Conservation (phyloP, 2,329 filamentous ascomycete species). For the Tolypocladium sp. region DNA sequence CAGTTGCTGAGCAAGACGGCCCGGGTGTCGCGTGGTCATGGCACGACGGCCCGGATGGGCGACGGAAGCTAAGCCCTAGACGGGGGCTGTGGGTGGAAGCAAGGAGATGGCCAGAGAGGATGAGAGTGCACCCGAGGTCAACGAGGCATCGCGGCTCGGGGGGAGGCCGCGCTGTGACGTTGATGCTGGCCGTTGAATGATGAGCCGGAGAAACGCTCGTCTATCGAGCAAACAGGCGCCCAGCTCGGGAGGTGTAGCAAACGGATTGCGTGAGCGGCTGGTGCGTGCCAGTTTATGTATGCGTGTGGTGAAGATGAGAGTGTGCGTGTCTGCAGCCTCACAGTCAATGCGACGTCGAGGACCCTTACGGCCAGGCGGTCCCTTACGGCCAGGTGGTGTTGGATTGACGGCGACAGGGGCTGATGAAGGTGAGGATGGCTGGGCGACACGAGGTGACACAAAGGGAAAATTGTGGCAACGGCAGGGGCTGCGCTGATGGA, state of each 20-base stretch:
- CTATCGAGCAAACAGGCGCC: background rate
- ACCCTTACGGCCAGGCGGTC: background rate
- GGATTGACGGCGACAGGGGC: no score
- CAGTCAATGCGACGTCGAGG: background rate
- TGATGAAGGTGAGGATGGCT: background rate
- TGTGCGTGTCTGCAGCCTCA: background rate
- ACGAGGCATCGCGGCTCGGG: background rate
- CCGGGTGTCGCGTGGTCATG: slow-evolving; percentile 7
- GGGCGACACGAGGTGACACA: background rate
- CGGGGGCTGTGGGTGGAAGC: background rate
- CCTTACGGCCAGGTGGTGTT: no score
- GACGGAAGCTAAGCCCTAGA: background rate
- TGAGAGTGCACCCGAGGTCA: background rate
- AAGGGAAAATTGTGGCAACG: background rate
- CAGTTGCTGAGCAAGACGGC: slow-evolving; percentile 6
- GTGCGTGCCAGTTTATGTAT: background rate
- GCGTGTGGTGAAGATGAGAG: background rate
- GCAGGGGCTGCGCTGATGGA: background rate
- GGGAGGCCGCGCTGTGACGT: no score
- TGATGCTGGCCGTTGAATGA: no score
- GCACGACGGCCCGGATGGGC: background rate
- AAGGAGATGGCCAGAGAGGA: background rate
- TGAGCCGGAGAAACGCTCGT: no score
- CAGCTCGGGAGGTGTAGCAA: background rate
- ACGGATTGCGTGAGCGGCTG: background rate